Evolutionary conservation across 2,329 filamentous ascomycete species (phyloP), one percentile per base, ranked within the genome.

Genomic region (Hysterium pulicare): DNA sequence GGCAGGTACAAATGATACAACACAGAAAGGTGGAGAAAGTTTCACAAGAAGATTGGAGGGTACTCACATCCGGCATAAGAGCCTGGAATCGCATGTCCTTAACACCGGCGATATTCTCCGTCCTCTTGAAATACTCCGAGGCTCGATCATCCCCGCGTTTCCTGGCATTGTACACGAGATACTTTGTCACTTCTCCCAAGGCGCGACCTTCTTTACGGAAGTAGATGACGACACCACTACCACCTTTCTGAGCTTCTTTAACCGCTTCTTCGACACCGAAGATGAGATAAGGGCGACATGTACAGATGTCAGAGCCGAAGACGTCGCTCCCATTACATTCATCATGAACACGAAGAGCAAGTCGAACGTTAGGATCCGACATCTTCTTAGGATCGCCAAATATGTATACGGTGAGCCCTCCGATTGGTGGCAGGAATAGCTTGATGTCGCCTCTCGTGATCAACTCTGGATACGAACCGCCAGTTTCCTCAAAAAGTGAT

Each of bases 41-140:
- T 13, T 28, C 24, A 13, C 13, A 28, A 8, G 24, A 28, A 28
- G 13, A 28, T 28, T 7, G 13, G 24, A 13, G 11, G n/a, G 17
- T n/a, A 59, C 59, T 60, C 42, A 64, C 60, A 66, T 95, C 90
- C 24, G 93, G 91, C 93, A 97, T 97, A 41, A 98, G 76, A 21
- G 91, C 91, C 73, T 97, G 93, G 77, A 97, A 97, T 30, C 93
- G 84, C 91, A 97, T 97, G 64, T 86, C 76, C 64, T 95, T 95
- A 53, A 97, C 91, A 47, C 93, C 93, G 7, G 93, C 93, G 64
- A 98, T 94, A 65, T 96, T 95, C 70, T 96, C 91, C n/a, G 91
- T 97, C 44, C 93, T 79, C 70, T 91, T 86, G 74, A 97, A 97
- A 71, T 97, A 97, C 67, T 95, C 89, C 56, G 86, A 91, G 17